Percentiles rank a stretch among this genome's conserved stretches.
phyloP scores from a whole-genome alignment of 2,329 filamentous ascomycete genomes.

The Escovopsis sp. region DNA sequence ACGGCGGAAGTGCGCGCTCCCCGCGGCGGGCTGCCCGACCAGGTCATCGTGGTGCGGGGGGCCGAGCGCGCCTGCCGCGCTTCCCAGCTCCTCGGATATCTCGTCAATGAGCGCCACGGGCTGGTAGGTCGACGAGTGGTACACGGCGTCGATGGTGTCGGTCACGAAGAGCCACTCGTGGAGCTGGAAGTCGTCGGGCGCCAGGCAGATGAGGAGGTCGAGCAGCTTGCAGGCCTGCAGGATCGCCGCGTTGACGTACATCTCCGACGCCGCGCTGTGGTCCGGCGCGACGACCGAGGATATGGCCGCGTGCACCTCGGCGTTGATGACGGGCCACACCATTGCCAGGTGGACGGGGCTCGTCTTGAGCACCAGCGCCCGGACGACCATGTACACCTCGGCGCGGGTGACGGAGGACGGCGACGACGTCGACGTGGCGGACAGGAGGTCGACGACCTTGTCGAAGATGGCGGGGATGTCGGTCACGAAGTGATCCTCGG shows the following conservation, averaged over 20 bases:
- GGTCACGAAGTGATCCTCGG: constrained; percentile 63
- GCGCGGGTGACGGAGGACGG: constrained; percentile 81
- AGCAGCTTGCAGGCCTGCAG: constrained; percentile 90
- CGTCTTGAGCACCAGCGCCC: constrained; percentile 66
- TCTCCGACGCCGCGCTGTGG: constrained; percentile 48
- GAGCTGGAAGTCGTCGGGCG: constrained; percentile 94
- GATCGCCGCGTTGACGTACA: constrained; percentile 61
- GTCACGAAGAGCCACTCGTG: constrained; percentile 96
- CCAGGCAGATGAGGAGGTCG: constrained; percentile 71
- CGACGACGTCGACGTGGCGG: constrained; percentile 73
- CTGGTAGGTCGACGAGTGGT: constrained; percentile 55
- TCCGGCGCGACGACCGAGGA: constrained; percentile 57
- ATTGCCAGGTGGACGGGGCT: constrained; percentile 66
- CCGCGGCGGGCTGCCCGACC: constrained; percentile 19
- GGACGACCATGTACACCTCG: constrained; percentile 78
- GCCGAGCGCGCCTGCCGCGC: constrained; percentile 15
- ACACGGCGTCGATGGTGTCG: constrained; percentile 91
- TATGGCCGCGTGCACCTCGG: constrained; percentile 69
- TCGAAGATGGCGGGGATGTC: constrained; percentile 63
- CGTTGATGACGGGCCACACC: constrained; percentile 81
- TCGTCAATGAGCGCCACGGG: constrained; percentile 72
- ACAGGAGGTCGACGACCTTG: constrained; percentile 74
- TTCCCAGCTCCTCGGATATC: constrained; percentile 60
- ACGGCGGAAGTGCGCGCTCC: constrained; percentile 23
- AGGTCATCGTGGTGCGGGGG: constrained; percentile 22